Evolutionary conservation across 2,329 filamentous ascomycete genomes (phyloP).

Genomic region (Nectriaceae sp.): DNA sequence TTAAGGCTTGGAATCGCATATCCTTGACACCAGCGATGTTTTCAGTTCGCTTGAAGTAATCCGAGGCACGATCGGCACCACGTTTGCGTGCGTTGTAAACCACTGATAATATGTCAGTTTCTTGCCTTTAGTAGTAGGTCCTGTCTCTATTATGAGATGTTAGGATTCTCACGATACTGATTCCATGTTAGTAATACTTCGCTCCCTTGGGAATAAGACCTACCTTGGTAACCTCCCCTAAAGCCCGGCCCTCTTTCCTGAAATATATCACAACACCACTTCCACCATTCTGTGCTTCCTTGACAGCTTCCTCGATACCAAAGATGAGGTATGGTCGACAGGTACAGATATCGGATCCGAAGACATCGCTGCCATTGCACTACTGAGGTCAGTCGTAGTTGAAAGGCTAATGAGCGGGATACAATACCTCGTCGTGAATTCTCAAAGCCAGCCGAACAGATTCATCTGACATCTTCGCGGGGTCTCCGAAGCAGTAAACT

Average conservation of each 20-base stretch:
- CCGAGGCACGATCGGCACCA: slow-evolving; percentile 76
- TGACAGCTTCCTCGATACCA: slow-evolving; percentile 95
- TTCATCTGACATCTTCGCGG: slow-evolving; percentile 89
- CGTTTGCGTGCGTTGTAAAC: slow-evolving; percentile 82
- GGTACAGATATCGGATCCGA: slow-evolving; percentile 96
- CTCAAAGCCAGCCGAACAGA: slow-evolving; percentile 79
- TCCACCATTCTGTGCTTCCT: slow-evolving; percentile 91
- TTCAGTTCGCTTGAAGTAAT: slow-evolving; percentile 97
- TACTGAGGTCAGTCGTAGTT: slow-evolving; percentile 28
- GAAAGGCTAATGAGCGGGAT: slow-evolving; percentile 6
- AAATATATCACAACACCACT: slow-evolving; percentile 98
- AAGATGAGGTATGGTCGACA: slow-evolving; percentile 95
- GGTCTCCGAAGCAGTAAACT: slow-evolving; percentile 96
- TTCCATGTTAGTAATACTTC: not conserved
- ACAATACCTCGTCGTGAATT: slow-evolving; percentile 66
- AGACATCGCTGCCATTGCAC: slow-evolving; percentile 97
- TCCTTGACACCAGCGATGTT: slow-evolving; percentile 96
- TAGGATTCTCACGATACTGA: slow-evolving; percentile 47
- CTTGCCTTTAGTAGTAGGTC: not conserved
- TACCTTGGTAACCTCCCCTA: slow-evolving; percentile 95
- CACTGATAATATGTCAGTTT: slow-evolving; percentile 38
- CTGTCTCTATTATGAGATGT: not conserved
- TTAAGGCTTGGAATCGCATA: slow-evolving; percentile 97
- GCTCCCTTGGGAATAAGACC: slow-evolving; percentile 32
- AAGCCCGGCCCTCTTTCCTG: slow-evolving; percentile 91